Evolutionary conservation across 164 flowering plant species (phyloP).

Genomic region (Berberis thunbergii): DNA sequence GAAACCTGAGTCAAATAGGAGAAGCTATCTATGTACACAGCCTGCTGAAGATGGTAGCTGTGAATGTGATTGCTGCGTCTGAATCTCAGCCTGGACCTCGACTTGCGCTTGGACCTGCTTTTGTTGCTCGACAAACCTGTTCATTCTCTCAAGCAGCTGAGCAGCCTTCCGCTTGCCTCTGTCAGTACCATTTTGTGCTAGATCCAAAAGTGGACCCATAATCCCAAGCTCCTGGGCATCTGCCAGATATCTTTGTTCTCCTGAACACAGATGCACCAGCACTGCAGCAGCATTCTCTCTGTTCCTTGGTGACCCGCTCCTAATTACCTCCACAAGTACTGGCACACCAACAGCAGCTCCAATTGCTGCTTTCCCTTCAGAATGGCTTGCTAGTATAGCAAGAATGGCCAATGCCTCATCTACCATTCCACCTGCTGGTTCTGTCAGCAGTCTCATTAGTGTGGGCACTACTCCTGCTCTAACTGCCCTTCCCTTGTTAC

Average conservation of each 20-base stretch:
- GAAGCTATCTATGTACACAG: conserved; percentile 20
- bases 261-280: conserved; percentile 63
- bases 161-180: conserved; percentile 83
- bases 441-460: conserved; percentile 68
- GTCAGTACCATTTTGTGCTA: conserved; percentile 78
- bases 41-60: conserved; percentile 15
- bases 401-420: conserved; percentile 88
- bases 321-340: conserved; percentile 69
- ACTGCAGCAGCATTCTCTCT: conserved; percentile 94
- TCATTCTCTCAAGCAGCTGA: conserved; percentile 65
- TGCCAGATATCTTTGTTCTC: conserved; percentile 51
- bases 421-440: conserved; percentile 73
- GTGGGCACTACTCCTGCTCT: conserved; percentile 77
- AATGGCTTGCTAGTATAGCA: conserved; percentile 79
- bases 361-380: conserved; percentile 73
- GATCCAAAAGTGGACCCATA: conserved; percentile 42
- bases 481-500: conserved; percentile 86
- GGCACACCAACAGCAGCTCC: conserved; percentile 77
- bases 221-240: conserved; percentile 64
- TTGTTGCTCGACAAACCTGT: conserved; percentile 55
- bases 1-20: background rate
- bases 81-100: conserved; percentile 24
- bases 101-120: conserved; percentile 38
- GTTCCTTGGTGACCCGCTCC: conserved; percentile 80
- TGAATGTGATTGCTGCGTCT: conserved; percentile 16